These are phyloP conservation scores for Nitzschia sp. DNA, from an alignment of 108 stramenopile species.

Conservation along the genomic window DNA sequence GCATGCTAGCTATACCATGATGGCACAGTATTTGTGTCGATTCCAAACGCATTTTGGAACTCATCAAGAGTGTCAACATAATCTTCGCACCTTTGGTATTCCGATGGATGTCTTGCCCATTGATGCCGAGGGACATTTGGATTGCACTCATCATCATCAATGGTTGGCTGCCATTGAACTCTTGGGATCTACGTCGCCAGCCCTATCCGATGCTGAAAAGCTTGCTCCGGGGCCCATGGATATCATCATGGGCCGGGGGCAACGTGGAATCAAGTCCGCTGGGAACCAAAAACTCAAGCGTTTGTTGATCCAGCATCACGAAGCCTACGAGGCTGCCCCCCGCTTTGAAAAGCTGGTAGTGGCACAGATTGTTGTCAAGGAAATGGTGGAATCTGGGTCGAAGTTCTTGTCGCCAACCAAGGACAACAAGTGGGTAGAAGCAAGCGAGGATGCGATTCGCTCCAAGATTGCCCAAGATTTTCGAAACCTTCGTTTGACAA, in stretches of 20 bases:
- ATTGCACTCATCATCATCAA: not conserved
- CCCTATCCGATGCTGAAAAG: not conserved
- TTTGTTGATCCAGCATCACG: constrained; percentile 1
- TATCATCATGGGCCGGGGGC: constrained; percentile 15
- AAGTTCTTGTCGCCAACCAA: constrained; percentile 1
- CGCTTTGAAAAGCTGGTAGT: constrained; percentile 11
- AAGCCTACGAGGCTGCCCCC: constrained; percentile 2
- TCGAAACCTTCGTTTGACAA: constrained; percentile 7
- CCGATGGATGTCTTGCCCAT: constrained; percentile 13
- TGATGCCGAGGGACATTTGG: not conserved
- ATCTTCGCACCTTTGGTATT: constrained; percentile 11
- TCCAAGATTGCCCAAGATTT: constrained; percentile 11
- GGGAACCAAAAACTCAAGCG: constrained; percentile 2
- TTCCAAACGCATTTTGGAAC: constrained; percentile 17
- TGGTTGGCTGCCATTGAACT: not conserved
- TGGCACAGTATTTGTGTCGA: not conserved
- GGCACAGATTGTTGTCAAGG: constrained; percentile 6
- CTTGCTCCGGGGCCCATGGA: not conserved
- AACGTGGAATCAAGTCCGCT: constrained; percentile 4
- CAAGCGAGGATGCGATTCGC: not conserved
- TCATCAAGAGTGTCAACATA: constrained; percentile 1
- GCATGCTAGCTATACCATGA: constrained; percentile 5
- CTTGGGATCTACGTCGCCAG: not conserved
- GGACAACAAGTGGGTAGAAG: constrained; percentile 7
- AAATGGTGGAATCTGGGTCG: constrained; percentile 2